A percentile compares a stretch with the other conserved stretches of the same genome.
These are phyloP conservation scores for Tuber brumale DNA, from an alignment of 495 filamentous ascomycete genomes.

Conservation along the genomic window DNA sequence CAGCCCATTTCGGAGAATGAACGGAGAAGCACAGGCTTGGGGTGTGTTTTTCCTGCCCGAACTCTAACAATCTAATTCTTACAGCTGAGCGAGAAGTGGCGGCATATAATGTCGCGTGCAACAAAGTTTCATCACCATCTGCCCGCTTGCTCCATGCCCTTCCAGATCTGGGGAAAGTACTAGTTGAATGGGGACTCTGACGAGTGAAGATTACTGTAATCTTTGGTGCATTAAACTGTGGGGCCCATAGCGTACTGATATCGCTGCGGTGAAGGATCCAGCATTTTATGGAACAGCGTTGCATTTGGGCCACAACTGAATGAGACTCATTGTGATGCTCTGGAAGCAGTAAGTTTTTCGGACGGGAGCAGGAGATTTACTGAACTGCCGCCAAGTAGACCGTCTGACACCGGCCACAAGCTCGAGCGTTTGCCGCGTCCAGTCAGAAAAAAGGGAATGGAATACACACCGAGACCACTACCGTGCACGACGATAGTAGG, in stretches of 20 bases:
- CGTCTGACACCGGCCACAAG: conserved; percentile 36
- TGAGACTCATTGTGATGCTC: neutral
- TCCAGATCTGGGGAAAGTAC: neutral
- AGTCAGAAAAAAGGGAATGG: conserved; percentile 32
- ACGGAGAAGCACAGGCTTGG: conserved; percentile 1
- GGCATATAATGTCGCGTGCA: neutral
- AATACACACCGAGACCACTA: conserved; percentile 20
- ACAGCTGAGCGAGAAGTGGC: neutral
- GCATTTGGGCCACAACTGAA: neutral
- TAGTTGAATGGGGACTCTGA: neutral
- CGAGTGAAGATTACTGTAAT: neutral
- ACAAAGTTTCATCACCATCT: neutral
- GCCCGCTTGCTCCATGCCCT: neutral
- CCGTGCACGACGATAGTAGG: conserved; percentile 4
- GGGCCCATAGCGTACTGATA: neutral
- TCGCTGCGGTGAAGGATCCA: neutral
- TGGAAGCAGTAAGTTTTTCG: conserved; percentile 9
- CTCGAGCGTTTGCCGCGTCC: conserved; percentile 22
- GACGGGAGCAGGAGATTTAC: conserved; percentile 19
- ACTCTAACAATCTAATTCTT: neutral
- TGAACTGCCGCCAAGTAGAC: conserved; percentile 30
- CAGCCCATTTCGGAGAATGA: neutral
- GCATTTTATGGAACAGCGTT: neutral
- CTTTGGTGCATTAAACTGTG: neutral
- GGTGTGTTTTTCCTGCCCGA: neutral